Evolutionary conservation across 2,329 filamentous ascomycete genomes (phyloP).

Genomic region (Fusarium oxysporum): DNA sequence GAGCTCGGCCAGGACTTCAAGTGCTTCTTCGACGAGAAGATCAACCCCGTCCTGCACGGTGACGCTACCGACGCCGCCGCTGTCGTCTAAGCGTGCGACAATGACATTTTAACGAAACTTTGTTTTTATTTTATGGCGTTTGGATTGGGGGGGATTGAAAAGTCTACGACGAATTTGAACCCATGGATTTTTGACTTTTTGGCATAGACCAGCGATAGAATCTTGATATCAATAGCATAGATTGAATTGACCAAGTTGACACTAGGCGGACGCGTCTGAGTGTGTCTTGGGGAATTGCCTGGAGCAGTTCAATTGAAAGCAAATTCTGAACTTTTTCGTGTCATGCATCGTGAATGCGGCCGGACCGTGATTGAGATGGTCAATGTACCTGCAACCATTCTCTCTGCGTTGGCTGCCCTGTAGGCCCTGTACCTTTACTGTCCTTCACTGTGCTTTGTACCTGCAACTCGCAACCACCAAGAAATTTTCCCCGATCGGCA

Average conservation of each 20-base stretch:
- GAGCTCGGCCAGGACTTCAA: constrained; percentile 80
- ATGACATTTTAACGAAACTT: constrained; percentile 14
- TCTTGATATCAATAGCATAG: constrained; percentile 41
- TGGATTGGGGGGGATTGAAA: constrained; percentile 23
- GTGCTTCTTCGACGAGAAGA: constrained; percentile 76
- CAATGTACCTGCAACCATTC: background rate
- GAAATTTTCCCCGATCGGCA: background rate
- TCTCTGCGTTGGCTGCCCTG: background rate
- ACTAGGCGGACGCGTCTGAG: background rate
- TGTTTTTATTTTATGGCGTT: constrained; percentile 22
- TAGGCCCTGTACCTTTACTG: background rate
- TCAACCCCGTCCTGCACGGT: constrained; percentile 74
- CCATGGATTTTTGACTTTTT: constrained; percentile 25
- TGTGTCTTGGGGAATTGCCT: constrained; percentile 30
- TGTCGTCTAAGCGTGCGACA: constrained; percentile 26
- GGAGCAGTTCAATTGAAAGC: constrained; percentile 39
- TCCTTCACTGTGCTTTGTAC: background rate
- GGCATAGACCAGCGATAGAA: constrained; percentile 41
- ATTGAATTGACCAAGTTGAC: constrained; percentile 11
- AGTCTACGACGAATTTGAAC: constrained; percentile 34
- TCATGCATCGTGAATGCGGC: background rate
- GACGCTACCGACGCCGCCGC: constrained; percentile 41
- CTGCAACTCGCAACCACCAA: background rate
- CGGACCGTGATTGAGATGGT: background rate
- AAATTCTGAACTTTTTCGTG: constrained; percentile 16